phyloP scores from a whole-genome alignment of 2,329 filamentous ascomycete genomes.

The Monilinia aucupariae region DNA sequence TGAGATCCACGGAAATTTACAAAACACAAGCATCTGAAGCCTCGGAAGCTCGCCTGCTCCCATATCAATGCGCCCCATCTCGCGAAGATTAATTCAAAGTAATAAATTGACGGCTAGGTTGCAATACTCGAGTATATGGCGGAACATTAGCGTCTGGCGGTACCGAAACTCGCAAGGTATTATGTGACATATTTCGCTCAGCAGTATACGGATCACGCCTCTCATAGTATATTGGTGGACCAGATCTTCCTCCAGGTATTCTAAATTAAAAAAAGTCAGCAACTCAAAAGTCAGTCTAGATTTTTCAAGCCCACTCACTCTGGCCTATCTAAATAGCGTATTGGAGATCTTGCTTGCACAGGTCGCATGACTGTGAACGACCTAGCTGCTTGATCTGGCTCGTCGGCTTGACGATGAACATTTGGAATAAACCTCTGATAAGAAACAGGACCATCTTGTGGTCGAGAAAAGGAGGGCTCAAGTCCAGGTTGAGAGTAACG shows the following conservation, averaged over 20 bases:
- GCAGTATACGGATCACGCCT: conserved; percentile 7
- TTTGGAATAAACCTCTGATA: conserved; percentile 25
- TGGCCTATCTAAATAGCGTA: conserved; percentile 27
- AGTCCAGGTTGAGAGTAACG: conserved; percentile 33
- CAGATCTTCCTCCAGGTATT: conserved; percentile 17
- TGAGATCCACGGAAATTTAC: neutral
- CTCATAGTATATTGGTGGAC: conserved; percentile 19
- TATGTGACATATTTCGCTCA: neutral
- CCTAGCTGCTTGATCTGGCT: conserved; percentile 21
- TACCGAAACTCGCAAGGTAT: conserved; percentile 13
- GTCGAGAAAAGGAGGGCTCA: conserved; percentile 22
- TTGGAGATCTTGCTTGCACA: conserved; percentile 28
- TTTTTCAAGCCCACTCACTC: conserved; percentile 26
- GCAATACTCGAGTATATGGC: conserved; percentile 16
- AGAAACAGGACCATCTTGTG: conserved; percentile 25
- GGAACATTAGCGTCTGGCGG: conserved; percentile 12
- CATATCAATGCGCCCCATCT: neutral
- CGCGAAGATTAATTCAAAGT: conserved; percentile 18
- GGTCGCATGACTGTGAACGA: conserved; percentile 20
- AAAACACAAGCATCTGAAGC: neutral
- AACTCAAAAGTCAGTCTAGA: conserved; percentile 1
- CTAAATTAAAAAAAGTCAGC: conserved; percentile 23
- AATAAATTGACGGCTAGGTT: conserved; percentile 24
- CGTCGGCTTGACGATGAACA: conserved; percentile 19
- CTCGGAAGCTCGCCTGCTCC: too few relatives aligned